Evolutionary conservation across 495 filamentous ascomycete genomes (phyloP), one percentile per base, ranked within the genome.

Genomic region (Neurospora tetraspora): DNA sequence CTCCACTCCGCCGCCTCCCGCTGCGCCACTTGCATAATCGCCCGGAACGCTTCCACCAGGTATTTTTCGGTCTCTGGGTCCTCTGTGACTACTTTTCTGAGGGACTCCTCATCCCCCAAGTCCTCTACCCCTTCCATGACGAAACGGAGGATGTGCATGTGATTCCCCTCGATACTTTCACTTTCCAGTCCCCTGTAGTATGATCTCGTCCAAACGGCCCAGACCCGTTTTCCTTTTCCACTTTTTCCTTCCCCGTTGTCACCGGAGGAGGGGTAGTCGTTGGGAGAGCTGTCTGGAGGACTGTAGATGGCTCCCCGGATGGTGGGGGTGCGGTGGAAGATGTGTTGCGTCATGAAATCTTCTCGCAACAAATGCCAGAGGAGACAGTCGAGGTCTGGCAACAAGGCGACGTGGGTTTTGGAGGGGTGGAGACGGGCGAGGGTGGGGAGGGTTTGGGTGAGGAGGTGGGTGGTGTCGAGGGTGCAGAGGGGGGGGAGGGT

Each of bases 291-390:
- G n/a, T n/a, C n/a, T n/a, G n/a, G n/a, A n/a, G n/a, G n/a, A n/a
- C n/a, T n/a, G n/a, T 79, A 73, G 8, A 92, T 88, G 11, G 91
- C 92, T 2, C 94, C 94, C 79, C 92, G 91, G 73, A 91, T 80
- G 0, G 78, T 69, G 0, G 94, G 93, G 1, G 80, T 81, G 39
- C 81, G 82, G 0, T 82, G 81, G 69, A 85, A 85, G 34, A 85
- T 81, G 69, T 86, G 85, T 61, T 86, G 81, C 2, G 85, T 86
- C 72, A 94, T 91, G 78, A 93, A 97, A 45, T 96, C 92, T 83
- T 98, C 94, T 42, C 96, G 88, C 37, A 89, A 87, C 80, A 94
- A 88, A 78, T 97, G 94, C 95, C 96, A 99, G 71, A 88, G 82
- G 76, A 95, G 86, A 11, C 91, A 88, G 37, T 92, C 87, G 69